Conservation (phyloP, 345 rosid species). For the Isatis tinctoria region DNA sequence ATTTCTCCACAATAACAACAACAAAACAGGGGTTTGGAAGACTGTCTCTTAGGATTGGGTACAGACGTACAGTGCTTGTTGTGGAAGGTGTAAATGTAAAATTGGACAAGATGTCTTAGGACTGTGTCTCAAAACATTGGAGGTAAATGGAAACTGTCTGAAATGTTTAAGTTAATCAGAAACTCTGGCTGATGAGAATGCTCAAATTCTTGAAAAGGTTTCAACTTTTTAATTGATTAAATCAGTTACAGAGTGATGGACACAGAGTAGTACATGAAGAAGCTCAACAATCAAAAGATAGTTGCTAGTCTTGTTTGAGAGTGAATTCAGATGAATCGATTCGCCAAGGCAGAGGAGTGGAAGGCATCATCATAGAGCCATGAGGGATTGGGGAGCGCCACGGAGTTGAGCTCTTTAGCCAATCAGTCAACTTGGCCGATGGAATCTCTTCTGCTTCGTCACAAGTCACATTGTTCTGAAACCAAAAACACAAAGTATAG, state of each 20-base stretch:
- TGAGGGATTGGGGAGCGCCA: slow-evolving; percentile 29
- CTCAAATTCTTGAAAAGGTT: neutral
- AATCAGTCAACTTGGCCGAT: too few relatives aligned
- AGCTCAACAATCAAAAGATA: neutral
- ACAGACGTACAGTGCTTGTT: neutral
- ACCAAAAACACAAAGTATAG: slow-evolving; percentile 1
- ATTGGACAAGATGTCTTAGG: neutral
- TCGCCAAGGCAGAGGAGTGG: slow-evolving; percentile 37
- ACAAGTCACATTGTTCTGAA: slow-evolving; percentile 21
- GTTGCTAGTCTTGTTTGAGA: slow-evolving; percentile 32
- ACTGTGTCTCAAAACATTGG: neutral
- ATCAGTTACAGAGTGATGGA: slow-evolving; percentile 10
- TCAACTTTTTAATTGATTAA: slow-evolving; percentile 7
- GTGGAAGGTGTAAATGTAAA: neutral
- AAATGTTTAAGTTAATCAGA: too few relatives aligned
- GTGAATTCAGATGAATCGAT: slow-evolving; percentile 40
- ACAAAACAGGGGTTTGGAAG: too few relatives aligned
- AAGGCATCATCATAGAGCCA: slow-evolving; percentile 33
- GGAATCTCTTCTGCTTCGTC: slow-evolving; percentile 39
- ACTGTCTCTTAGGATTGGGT: too few relatives aligned
- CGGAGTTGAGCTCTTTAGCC: slow-evolving; percentile 31
- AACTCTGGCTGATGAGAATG: neutral
- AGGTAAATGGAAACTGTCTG: neutral
- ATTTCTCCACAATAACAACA: too few relatives aligned
- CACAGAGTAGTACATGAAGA: slow-evolving; percentile 22